These are phyloP conservation scores for Staphylotrichum longicolle DNA, from an alignment of 495 filamentous ascomycete genomes.

Conservation along the genomic window DNA sequence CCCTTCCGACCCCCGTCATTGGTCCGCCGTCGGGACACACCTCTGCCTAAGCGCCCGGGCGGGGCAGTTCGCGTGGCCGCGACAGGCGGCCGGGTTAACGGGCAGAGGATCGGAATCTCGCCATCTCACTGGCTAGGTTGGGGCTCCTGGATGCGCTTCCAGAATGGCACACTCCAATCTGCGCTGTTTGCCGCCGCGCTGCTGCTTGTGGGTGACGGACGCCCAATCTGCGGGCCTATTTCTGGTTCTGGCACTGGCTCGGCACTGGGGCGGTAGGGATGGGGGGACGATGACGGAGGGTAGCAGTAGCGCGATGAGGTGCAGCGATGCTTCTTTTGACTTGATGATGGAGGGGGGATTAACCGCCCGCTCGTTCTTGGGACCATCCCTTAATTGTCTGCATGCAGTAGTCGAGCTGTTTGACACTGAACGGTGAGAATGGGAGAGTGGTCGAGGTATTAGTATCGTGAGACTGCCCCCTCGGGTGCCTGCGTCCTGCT, in stretches of 20 bases:
- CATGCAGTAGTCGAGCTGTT: neutral
- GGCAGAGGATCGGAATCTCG: neutral
- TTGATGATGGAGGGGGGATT: neutral
- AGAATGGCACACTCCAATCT: neutral
- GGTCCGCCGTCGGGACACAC: neutral
- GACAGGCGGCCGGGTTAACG: neutral
- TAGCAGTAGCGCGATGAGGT: conserved; percentile 10
- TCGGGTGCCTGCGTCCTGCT: conserved; percentile 10
- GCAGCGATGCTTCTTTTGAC: neutral
- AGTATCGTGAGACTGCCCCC: conserved; percentile 18
- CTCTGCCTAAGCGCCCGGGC: neutral
- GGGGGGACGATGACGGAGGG: conserved; percentile 1
- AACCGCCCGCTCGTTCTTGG: conserved; percentile 9
- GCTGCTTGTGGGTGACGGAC: neutral
- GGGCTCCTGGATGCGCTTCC: neutral
- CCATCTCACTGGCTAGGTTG: conserved; percentile 1
- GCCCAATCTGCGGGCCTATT: conserved; percentile 5
- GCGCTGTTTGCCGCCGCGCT: neutral
- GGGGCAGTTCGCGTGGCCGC: neutral
- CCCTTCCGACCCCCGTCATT: neutral
- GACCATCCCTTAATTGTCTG: neutral
- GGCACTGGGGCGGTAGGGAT: neutral
- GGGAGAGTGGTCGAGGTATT: conserved; percentile 12
- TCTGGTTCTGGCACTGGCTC: neutral
- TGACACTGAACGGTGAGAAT: neutral